These are phyloP conservation scores for Laetiporus sulphureus DNA, from an alignment of 1,284 basidiomycete species.

Conservation along the genomic window DNA sequence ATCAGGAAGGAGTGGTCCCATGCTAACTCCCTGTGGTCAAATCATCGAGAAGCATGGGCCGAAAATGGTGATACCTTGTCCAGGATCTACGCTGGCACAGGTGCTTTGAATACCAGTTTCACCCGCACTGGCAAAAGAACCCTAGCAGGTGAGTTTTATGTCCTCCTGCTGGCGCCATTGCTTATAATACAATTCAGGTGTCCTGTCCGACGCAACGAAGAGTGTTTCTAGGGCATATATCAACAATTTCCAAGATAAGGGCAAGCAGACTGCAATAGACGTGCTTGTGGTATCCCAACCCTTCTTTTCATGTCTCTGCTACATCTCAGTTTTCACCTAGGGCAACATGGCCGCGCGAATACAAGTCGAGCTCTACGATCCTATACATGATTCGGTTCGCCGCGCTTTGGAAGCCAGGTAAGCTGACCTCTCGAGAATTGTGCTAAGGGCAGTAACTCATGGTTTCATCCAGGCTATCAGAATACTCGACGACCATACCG, in stretches of 20 bases:
- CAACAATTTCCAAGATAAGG: constrained; percentile 96
- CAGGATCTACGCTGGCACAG: constrained; percentile 94
- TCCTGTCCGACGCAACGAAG: constrained; percentile 94
- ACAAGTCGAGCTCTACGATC: constrained; percentile 90
- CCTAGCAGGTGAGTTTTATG: constrained; percentile 52
- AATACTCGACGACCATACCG: constrained; percentile 80
- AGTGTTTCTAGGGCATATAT: constrained; percentile 94
- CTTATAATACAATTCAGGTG: constrained; percentile 37
- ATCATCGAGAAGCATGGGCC: constrained; percentile 94
- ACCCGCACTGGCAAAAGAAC: constrained; percentile 93
- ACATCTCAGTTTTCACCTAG: constrained; percentile 32
- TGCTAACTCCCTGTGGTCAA: constrained; percentile 68
- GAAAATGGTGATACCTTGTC: constrained; percentile 91
- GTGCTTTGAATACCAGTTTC: constrained; percentile 93
- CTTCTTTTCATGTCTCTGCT: constrained; percentile 1
- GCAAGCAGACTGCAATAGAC: constrained; percentile 92
- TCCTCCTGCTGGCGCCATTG: too few species aligned
- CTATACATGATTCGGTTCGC: constrained; percentile 85
- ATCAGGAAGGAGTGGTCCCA: constrained; percentile 72
- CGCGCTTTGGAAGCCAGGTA: constrained; percentile 63
- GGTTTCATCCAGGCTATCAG: constrained; percentile 54
- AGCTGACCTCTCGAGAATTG: too few species aligned
- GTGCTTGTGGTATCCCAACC: constrained; percentile 72
- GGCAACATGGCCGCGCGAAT: constrained; percentile 88
- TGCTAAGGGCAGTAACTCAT: constrained; percentile 1